These are phyloP conservation scores for Fusarium pseudoanthophilum DNA, from an alignment of 2,329 filamentous ascomycete species.

Conservation along the genomic window DNA sequence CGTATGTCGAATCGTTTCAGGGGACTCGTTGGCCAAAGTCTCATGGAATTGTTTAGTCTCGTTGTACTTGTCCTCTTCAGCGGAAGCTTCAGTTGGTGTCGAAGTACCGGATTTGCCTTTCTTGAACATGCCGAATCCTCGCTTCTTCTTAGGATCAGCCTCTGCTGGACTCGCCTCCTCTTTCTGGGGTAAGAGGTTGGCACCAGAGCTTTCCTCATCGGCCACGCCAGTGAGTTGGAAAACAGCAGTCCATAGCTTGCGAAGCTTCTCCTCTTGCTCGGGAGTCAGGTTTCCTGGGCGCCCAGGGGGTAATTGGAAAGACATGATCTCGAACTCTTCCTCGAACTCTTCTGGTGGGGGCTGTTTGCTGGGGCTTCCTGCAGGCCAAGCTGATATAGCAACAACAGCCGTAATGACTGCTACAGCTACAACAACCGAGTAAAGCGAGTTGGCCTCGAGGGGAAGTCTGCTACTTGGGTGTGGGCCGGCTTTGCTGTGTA, in stretches of 20 bases:
- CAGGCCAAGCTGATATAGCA: constrained; percentile 31
- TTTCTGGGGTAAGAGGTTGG: constrained; percentile 31
- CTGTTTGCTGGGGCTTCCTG: background rate
- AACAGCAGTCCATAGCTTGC: constrained; percentile 83
- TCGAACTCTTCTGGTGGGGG: constrained; percentile 11
- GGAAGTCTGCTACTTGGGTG: background rate
- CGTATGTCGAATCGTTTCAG: constrained; percentile 80
- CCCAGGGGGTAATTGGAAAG: constrained; percentile 67
- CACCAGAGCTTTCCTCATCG: constrained; percentile 41
- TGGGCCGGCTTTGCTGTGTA: constrained; percentile 1
- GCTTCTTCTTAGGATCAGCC: constrained; percentile 76
- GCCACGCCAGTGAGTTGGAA: constrained; percentile 78
- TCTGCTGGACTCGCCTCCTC: constrained; percentile 43
- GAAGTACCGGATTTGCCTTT: constrained; percentile 55
- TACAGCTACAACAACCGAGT: constrained; percentile 24
- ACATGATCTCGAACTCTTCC: constrained; percentile 50
- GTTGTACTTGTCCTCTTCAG: constrained; percentile 88
- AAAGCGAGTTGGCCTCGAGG: constrained; percentile 35
- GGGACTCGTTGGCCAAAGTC: constrained; percentile 78
- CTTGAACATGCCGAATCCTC: constrained; percentile 72
- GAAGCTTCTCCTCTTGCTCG: constrained; percentile 88
- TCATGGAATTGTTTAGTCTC: constrained; percentile 88
- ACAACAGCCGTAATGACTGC: constrained; percentile 25
- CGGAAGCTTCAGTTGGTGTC: constrained; percentile 55
- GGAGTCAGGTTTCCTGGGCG: constrained; percentile 87